A percentile compares a stretch with the other conserved stretches of the same genome.
phyloP scores from a whole-genome alignment of 257 asterid genomes.

The Lantana camara region DNA sequence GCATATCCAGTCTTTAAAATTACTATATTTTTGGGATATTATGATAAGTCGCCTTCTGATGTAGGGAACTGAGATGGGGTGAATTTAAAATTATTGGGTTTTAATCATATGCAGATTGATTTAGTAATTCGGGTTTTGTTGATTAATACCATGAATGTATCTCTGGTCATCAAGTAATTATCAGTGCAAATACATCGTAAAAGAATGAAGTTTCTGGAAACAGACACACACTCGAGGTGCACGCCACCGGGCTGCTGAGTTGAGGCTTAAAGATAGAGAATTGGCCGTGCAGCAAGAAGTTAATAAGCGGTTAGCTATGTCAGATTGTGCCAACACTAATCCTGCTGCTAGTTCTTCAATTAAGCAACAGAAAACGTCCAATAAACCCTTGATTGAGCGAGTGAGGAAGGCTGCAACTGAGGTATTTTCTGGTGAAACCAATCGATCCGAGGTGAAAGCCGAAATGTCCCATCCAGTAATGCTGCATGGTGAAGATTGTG shows the following conservation, averaged over 20 bases:
- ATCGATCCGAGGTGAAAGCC: conserved; percentile 30
- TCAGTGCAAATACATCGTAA: neutral
- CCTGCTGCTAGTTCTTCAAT: conserved; percentile 10
- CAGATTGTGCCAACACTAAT: conserved; percentile 34
- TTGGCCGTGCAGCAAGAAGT: conserved; percentile 41
- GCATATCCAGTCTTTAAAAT: neutral
- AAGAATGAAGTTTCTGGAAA: conserved; percentile 6
- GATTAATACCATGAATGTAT: conserved; percentile 2
- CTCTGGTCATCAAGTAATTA: neutral
- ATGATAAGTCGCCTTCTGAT: neutral
- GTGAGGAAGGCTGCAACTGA: conserved; percentile 54
- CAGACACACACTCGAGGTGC: conserved; percentile 66
- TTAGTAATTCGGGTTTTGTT: neutral
- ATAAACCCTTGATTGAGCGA: conserved; percentile 48
- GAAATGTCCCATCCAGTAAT: conserved; percentile 8
- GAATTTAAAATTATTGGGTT: neutral
- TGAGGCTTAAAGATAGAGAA: conserved; percentile 50
- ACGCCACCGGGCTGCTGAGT: conserved; percentile 57
- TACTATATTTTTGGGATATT: neutral
- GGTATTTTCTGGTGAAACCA: conserved; percentile 28
- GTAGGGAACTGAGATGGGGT: neutral
- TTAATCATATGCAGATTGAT: neutral
- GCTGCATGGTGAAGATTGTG: conserved; percentile 18
- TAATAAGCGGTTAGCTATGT: conserved; percentile 53
- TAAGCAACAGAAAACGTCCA: conserved; percentile 26